Evolutionary conservation across 2,329 filamentous ascomycete genomes (phyloP).

Genomic region (Alternaria brassicae): DNA sequence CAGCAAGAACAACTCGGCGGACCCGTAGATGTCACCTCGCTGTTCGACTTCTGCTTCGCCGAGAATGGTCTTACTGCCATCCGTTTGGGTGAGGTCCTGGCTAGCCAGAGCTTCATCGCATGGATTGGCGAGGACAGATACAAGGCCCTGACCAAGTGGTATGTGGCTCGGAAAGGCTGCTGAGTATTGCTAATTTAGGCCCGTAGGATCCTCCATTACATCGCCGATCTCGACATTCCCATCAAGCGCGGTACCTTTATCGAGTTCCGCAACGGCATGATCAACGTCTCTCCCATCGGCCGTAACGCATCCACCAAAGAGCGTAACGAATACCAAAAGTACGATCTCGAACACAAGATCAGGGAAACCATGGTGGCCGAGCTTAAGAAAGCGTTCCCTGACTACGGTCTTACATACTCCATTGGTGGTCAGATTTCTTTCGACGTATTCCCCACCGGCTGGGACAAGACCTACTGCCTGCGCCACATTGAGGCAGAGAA

Average conservation of each 20-base stretch:
- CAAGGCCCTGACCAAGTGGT: constrained; percentile 75
- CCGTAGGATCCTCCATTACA: constrained; percentile 71
- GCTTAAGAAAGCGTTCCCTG: constrained; percentile 80
- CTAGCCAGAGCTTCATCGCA: constrained; percentile 84
- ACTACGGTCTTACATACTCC: constrained; percentile 88
- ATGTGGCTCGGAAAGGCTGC: constrained; percentile 11
- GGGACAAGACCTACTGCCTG: constrained; percentile 99
- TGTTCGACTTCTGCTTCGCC: constrained; percentile 98
- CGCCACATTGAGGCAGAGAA: constrained; percentile 84
- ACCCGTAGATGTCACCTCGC: constrained; percentile 70
- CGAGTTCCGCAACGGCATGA: constrained; percentile 91
- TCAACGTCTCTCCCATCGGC: constrained; percentile 84
- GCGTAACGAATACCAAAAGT: constrained; percentile 81
- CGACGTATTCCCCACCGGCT: constrained; percentile 94
- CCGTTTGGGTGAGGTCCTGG: constrained; percentile 78
- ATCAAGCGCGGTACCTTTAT: constrained; percentile 84
- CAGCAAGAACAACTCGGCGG: constrained; percentile 95
- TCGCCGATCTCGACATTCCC: constrained; percentile 83
- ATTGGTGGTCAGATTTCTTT: constrained; percentile 98
- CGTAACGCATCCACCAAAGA: constrained; percentile 84
- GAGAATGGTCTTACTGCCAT: constrained; percentile 96
- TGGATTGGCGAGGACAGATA: constrained; percentile 89
- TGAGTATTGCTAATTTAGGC: background rate
- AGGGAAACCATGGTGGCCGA: constrained; percentile 77
- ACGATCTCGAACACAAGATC: constrained; percentile 79